Evolutionary conservation across 352 stramenopile species (phyloP), one percentile per base, ranked within the genome.

Genomic region (Phytophthora hibernalis): DNA sequence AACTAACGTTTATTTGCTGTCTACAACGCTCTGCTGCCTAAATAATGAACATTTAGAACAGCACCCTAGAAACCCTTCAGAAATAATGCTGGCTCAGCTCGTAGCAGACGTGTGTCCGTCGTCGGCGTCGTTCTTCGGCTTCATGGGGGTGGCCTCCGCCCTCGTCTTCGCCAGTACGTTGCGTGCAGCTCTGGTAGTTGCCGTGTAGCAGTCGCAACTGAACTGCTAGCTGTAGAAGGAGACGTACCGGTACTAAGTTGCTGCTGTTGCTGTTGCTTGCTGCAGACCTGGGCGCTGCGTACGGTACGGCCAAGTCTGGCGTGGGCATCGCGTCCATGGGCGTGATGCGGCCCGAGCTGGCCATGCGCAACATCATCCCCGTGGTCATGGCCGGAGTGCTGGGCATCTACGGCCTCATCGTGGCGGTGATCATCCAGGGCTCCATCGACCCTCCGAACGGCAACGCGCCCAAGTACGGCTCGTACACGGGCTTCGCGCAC

Each of bases 111-210:
- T 97, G 61, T 99, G 97, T 79, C 97, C 97, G 45, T 97, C 97
- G 60, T 99, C 94, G 74, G 97, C 97, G 55, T 97, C 97, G 73
- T 99, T 99, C 90, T 99, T 99, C 74, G 98, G 98, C 68, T 99
- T 99, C 82, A 99, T 99, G 96, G 97, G 97, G 66, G 97, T 99
- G 15, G 97, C 97, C 60, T 91, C 90, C 54, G 93, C 93, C 21
- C 89, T 98, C 63, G 92, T 98, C 37, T 78, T 78, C 60, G 70
- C 70, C 38, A 78, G 70, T 78, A 66, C 65, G 70, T 77, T 57
- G n/a, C 22, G 2, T 48, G 3, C 11, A 8, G 20, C 53, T 7
- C 24, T 43, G 15, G 10, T 49, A 28, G 5, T 2, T 3, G 16
- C 28, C 3, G 28, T 31, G 28, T 31, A 37, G 21, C 9, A 30